Conservation (phyloP, 2,329 filamentous ascomycete genomes). For the Ophiostoma sp. region DNA sequence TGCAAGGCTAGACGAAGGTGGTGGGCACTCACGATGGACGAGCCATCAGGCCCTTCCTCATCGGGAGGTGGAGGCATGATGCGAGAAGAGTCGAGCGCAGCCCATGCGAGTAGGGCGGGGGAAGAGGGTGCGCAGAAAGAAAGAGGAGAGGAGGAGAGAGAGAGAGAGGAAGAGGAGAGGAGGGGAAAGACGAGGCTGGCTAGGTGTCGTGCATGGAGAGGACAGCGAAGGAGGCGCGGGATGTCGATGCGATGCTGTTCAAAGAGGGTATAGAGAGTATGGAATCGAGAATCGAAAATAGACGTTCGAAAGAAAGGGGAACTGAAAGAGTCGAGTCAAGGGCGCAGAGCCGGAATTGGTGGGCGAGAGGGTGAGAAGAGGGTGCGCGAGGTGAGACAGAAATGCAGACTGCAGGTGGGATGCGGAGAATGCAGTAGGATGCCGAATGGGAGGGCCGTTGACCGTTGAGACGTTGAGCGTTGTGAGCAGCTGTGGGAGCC, state of each 20-base stretch:
- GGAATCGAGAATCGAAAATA: not conserved
- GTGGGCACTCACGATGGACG: slow-evolving; percentile 63
- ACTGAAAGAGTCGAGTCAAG: not conserved
- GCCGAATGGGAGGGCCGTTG: not conserved
- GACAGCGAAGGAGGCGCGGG: not conserved
- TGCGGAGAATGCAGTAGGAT: slow-evolving; percentile 18
- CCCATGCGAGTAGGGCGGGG: slow-evolving; percentile 6
- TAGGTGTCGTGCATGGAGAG: slow-evolving; percentile 31
- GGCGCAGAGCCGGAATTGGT: not conserved
- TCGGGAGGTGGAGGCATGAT: slow-evolving; percentile 46
- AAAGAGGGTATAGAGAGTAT: not conserved
- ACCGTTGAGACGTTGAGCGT: not conserved
- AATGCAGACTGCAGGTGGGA: not conserved
- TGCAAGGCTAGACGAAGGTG: not conserved
- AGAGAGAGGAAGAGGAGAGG: not conserved
- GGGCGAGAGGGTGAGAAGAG: not conserved
- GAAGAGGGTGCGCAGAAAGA: not conserved
- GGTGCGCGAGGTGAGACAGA: slow-evolving; percentile 7
- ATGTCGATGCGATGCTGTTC: not conserved
- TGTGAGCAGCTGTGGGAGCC: not conserved
- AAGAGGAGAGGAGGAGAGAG: not conserved
- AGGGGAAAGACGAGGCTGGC: slow-evolving; percentile 23
- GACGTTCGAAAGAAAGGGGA: not conserved
- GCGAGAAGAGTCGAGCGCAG: slow-evolving; percentile 34
- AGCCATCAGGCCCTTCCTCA: slow-evolving; percentile 68